Base-by-base conservation (phyloP, 176 grass and related monocot genomes). In the Carex scoparia region DNA sequence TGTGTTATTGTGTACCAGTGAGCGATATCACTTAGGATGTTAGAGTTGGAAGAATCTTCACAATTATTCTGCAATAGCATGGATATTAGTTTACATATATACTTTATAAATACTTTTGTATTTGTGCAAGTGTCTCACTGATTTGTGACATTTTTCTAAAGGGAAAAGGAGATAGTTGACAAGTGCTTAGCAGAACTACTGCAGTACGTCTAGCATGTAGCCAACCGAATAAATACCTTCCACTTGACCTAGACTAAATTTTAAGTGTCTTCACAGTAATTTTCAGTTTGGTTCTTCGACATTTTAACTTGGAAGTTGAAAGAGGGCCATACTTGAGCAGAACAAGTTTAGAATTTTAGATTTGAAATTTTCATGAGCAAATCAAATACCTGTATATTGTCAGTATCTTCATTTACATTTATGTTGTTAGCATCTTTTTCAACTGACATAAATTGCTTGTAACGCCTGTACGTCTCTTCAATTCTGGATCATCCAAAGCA, bases 51-150 rank as follows among this genome's bases (percentile, higher is more conserved):
- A 61, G 79, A 48, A 10, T 12, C 79, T 62, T 62, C 61, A 65
- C 33, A 37, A 48, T 64, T 81, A 61, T 65, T 81, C 79, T 81
- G 57, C 58, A 65, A 81, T 80, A 80, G 30, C 46, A 78, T 78
- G 13, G 57, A 65, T 44, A 64, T 65, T 42, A 81, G 56, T 44
- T 40, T 63, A 64, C n/a, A 37, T 40, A 65, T 65, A 60, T 38
- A 49, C 18, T 82, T 30, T 23, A 35, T 40, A 65, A 82, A 60
- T 38, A 65, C 18, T 82, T 30, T 23, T n/a, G n/a, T n/a, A n/a
- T n/a, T n/a, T 23, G 18, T 62, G 23, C 44, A 10, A 10, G 46
- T 7, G 14, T 10, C 58, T 65, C 5, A 44, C 18, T 48, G 18
- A 65, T 12, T 19, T 49, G 42, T 74, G 37, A 38, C 37, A 4